A percentile compares a stretch with the other conserved stretches of the same genome.
phyloP scores from a whole-genome alignment of 1,139 yeast species.

The Meyerozyma athensensis region DNA sequence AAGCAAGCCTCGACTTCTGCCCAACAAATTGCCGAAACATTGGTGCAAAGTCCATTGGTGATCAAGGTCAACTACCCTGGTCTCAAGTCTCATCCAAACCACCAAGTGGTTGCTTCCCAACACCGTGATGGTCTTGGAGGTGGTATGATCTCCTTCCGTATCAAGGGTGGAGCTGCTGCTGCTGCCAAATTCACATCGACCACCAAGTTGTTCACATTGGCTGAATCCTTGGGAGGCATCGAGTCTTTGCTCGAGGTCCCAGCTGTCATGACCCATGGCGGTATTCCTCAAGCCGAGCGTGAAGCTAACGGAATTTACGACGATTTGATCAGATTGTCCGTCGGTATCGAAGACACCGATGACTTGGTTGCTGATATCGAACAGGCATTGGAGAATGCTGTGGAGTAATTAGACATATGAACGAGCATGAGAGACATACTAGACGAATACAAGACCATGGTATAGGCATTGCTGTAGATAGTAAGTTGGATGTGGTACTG shows the following conservation, averaged over 20 bases:
- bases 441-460: too few species aligned
- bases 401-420: too few species aligned
- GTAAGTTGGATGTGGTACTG: too few species aligned
- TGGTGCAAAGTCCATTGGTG: conserved; percentile 49
- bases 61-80: conserved; percentile 80
- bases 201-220: conserved; percentile 76
- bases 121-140: conserved; percentile 88
- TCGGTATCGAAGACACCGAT: conserved; percentile 82
- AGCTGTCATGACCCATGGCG: conserved; percentile 91
- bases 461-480: too few species aligned
- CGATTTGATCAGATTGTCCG: conserved; percentile 76
- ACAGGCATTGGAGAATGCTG: conserved; percentile 52
- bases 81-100: conserved; percentile 58
- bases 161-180: conserved; percentile 74
- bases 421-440: too few species aligned
- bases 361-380: conserved; percentile 72
- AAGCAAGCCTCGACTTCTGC: conserved; percentile 68
- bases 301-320: conserved; percentile 79
- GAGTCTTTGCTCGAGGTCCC: conserved; percentile 87
- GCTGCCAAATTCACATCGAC: conserved; percentile 71
- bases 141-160: conserved; percentile 87
- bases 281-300: conserved; percentile 77
- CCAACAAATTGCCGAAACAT: conserved; percentile 64
- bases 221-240: conserved; percentile 88
- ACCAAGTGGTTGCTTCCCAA: conserved; percentile 62